phyloP scores from a whole-genome alignment of 2,329 filamentous ascomycete species.

The Aspergillus sp. region DNA sequence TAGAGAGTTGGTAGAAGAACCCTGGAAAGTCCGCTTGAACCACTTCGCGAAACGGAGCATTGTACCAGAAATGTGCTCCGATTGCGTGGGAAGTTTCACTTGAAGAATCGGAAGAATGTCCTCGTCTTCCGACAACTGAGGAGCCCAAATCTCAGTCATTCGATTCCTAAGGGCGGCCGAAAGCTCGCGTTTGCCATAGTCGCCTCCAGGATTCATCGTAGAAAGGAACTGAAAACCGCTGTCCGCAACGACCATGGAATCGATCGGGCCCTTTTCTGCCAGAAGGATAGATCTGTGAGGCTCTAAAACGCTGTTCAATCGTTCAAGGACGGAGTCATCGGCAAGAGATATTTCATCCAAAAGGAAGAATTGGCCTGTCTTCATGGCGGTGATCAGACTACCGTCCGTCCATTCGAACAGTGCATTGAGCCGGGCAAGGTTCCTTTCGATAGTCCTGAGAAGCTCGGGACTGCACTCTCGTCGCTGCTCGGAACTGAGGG shows the following conservation, averaged over 20 bases:
- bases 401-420: constrained; percentile 97
- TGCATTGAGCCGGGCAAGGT: constrained; percentile 71
- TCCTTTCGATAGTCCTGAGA: constrained; percentile 48
- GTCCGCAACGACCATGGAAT: constrained; percentile 76
- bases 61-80: constrained; percentile 63
- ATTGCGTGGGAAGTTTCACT: constrained; percentile 67
- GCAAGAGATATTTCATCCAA: constrained; percentile 97
- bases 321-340: constrained; percentile 94
- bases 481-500: constrained; percentile 51
- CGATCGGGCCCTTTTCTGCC: constrained; percentile 87
- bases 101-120: constrained; percentile 87
- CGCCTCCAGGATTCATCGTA: constrained; percentile 98
- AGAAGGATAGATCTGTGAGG: constrained; percentile 82
- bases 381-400: constrained; percentile 92
- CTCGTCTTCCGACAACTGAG: constrained; percentile 78
- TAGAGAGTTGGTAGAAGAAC: constrained; percentile 74
- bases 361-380: constrained; percentile 83
- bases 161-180: constrained; percentile 94
- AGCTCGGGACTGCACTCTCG: constrained; percentile 55
- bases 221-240: constrained; percentile 93
- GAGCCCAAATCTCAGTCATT: constrained; percentile 99
- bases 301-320: constrained; percentile 95
- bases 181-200: constrained; percentile 97
- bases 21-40: constrained; percentile 83
- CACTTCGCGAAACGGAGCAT: constrained; percentile 90